These are phyloP conservation scores for Fusarium sarcochroum DNA, from an alignment of 2,329 filamentous ascomycete species.

Conservation along the genomic window DNA sequence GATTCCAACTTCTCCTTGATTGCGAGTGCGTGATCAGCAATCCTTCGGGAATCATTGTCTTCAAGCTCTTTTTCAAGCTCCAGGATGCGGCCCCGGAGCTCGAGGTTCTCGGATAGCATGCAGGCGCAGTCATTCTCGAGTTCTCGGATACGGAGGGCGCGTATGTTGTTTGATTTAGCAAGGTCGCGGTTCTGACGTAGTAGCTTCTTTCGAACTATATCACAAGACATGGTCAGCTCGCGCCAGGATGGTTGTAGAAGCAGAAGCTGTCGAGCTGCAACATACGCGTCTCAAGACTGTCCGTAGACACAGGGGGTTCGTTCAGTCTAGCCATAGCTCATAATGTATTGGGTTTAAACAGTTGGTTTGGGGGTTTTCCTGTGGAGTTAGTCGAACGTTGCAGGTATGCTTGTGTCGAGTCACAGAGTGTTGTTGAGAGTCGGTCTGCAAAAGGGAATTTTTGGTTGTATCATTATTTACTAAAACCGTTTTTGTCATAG, in stretches of 20 bases:
- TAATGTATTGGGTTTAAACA: conserved; percentile 44
- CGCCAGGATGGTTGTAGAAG: conserved; percentile 2
- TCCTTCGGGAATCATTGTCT: conserved; percentile 69
- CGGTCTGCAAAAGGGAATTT: conserved; percentile 47
- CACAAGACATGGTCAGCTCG: conserved; percentile 38
- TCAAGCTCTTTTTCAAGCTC: conserved; percentile 77
- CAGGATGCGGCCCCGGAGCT: conserved; percentile 78
- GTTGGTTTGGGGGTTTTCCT: conserved; percentile 22
- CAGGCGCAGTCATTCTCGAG: conserved; percentile 82
- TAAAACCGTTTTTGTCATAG: conserved; percentile 48
- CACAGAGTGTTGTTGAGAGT: conserved; percentile 43
- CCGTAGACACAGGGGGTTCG: conserved; percentile 77
- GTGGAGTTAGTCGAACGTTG: conserved; percentile 33
- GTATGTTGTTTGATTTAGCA: conserved; percentile 81
- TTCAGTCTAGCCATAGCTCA: conserved; percentile 84
- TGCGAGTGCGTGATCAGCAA: conserved; percentile 76
- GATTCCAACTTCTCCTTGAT: conserved; percentile 79
- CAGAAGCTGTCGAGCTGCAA: conserved; percentile 42
- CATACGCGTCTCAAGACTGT: conserved; percentile 80
- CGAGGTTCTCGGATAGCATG: conserved; percentile 83
- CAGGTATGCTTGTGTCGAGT: conserved; percentile 33
- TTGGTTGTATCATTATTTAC: conserved; percentile 55
- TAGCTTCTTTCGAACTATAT: conserved; percentile 81
- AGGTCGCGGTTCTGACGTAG: conserved; percentile 88
- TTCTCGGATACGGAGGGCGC: conserved; percentile 81